Base-by-base conservation (phyloP, 805 yeast genomes). In the Blastobotrys mokoenaii region DNA sequence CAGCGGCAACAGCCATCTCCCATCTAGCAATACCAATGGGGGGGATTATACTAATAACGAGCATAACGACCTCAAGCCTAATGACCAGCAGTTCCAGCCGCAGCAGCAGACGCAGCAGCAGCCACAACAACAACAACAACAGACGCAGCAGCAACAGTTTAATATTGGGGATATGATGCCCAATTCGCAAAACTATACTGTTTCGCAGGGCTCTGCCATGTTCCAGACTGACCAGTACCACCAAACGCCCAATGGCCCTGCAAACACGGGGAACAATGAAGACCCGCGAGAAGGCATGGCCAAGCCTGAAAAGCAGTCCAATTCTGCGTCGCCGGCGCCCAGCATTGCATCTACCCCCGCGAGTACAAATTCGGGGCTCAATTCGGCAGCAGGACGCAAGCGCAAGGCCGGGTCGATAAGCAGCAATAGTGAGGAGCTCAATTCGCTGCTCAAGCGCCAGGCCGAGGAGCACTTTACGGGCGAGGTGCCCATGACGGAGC, bases 41-140 rank as follows among this genome's bases (percentile, higher is more conserved):
- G 35, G 35, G 9, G 9, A 11, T 11, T 12, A 15, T 15, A 32
- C 35, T 32, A 32, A 32, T 32, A 14, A 35, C 15, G 15, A 31
- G 15, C 34, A 31, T 31, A 12, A 31, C 34, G 10, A 31, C 34
- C 34, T 22, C 27, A 22, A 22, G 27, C 8, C 20, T 14, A 31
- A 45, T 27, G 16, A 44, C 32, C 36, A 27, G 16, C 46, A 46
- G 51, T 65, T 4, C 52, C 47, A 34, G 66, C 61, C 40, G 27
- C 47, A 33, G 29, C 43, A 43, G 44, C 47, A 33, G 22, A 47
- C 33, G 32, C 44, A 40, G 12, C 43, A 33, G 6, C 50, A 31
- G 48, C 66, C 6, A 54, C 47, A 35, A 66, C 61, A 40, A 12
- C 44, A 20, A 14, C 44, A 10, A 31, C 44, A 27, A 10, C 9